Evolutionary conservation across 768 basidiomycete genomes (phyloP), one percentile per base, ranked within the genome.

Genomic region (Exidia glandulosa): DNA sequence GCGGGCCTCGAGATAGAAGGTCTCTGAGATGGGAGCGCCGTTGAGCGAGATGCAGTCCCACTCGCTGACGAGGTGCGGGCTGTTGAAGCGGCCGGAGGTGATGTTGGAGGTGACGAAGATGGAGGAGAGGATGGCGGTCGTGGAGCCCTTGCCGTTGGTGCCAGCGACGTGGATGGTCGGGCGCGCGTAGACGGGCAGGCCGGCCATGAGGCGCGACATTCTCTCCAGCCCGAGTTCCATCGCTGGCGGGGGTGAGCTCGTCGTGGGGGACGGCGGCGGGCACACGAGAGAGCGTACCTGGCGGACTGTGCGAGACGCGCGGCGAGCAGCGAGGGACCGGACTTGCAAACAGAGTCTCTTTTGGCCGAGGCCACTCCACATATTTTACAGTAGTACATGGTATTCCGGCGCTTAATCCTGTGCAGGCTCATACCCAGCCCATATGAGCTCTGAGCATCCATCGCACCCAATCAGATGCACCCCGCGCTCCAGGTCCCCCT

Each of bases 111-210:
- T 71, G 3, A 69, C 68, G 7, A 97, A 74, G 65, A 91, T 87
- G 47, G 90, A 90, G 0, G 90, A 82, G 12, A 96, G 70, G 34
- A 93, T 76, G 4, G 87, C 86, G 1, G 92, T 85, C 13, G 95
- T 91, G 65, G 90, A 94, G 34, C 96, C 96, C 72, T 98, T 99
- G 9, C 95, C 95, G 72, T 99, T 98, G 0, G 96, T 99, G 0
- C 96, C 96, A 7, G 93, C 85, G 60, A 98, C 80, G 67, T 99
- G 96, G 34, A 90, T 77, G 0, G 93, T 91, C 0, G 93, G 95
- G 2, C 90, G 80, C 0, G 77, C 82, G 67, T 88, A 87, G 0
- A 76, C 72, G 0, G 82, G 83, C 3, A 95, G 72, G 64, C 77
- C 66, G 2, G 69, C 60, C 33, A 86, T 77, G 0, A 93, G 76